Conservation (phyloP, 768 basidiomycete genomes). For the Leucosporidium scottii region DNA sequence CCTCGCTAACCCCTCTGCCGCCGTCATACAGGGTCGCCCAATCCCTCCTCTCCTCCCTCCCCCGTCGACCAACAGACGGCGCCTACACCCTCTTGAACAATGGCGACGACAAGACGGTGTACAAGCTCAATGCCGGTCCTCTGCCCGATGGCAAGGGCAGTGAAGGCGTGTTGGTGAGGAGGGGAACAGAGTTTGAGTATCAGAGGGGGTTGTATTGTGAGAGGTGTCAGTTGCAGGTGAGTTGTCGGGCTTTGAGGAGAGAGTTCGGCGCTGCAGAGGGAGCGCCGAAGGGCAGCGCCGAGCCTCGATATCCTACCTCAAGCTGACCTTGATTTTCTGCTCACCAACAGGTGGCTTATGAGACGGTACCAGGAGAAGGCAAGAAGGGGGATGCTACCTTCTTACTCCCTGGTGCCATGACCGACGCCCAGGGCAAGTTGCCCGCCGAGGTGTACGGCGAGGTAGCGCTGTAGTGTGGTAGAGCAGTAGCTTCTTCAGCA, state of each 20-base stretch:
- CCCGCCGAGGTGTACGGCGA: constrained; percentile 18
- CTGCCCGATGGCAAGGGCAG: neutral
- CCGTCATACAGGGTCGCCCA: constrained; percentile 19
- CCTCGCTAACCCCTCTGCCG: neutral
- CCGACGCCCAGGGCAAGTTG: constrained; percentile 12
- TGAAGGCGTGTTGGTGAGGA: constrained; percentile 19
- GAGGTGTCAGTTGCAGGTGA: neutral
- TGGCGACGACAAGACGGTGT: neutral
- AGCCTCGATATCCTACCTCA: too few relatives aligned
- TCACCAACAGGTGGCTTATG: constrained; percentile 21
- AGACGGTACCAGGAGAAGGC: constrained; percentile 18
- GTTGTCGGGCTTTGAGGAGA: too few relatives aligned
- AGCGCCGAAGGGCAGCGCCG: too few relatives aligned
- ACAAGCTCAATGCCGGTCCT: constrained; percentile 25
- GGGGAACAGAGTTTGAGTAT: constrained; percentile 26
- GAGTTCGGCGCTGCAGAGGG: too few relatives aligned
- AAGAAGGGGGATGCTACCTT: constrained; percentile 24
- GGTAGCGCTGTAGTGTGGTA: too few relatives aligned
- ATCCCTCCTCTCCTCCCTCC: constrained; percentile 7
- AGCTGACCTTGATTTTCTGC: neutral
- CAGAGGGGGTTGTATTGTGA: constrained; percentile 11
- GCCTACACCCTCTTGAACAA: constrained; percentile 13
- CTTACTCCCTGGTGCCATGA: constrained; percentile 20
- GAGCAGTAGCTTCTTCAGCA: too few relatives aligned
- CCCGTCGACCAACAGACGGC: constrained; percentile 18